Conservation (phyloP, 768 basidiomycete species). For the Termitomyces eurrhizus region DNA sequence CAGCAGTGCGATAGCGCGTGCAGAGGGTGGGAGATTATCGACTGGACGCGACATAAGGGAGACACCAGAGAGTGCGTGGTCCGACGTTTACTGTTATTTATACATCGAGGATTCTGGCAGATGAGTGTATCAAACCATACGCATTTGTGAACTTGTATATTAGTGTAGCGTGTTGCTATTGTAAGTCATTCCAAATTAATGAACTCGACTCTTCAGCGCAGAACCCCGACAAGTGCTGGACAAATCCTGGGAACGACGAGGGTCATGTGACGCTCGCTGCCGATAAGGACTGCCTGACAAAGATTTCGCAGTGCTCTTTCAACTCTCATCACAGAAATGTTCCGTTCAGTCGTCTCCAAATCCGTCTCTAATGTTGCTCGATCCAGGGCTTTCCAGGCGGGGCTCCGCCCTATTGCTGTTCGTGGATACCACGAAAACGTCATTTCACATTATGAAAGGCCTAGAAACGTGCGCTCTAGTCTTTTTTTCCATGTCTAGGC, state of each 20-base stretch:
- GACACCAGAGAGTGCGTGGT: not conserved
- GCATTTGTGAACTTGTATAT: not conserved
- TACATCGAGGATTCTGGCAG: not conserved
- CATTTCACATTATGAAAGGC: conserved; percentile 95
- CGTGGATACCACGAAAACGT: conserved; percentile 95
- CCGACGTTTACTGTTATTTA: conserved; percentile 1
- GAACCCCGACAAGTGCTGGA: not conserved
- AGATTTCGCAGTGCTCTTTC: conserved; percentile 14
- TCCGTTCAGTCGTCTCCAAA: conserved; percentile 57
- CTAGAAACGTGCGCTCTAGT: conserved; percentile 78
- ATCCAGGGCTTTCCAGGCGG: conserved; percentile 33
- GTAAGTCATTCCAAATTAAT: not conserved
- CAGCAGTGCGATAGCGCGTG: conserved; percentile 77
- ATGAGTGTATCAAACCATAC: no score
- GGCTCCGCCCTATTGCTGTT: conserved; percentile 47
- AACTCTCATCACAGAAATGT: conserved; percentile 53
- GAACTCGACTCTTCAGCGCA: not conserved
- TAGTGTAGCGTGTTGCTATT: not conserved
- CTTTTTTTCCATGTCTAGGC: conserved; percentile 30
- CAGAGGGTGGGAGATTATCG: conserved; percentile 80
- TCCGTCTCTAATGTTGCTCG: conserved; percentile 46
- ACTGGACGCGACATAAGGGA: conserved; percentile 41
- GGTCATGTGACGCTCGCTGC: not conserved
- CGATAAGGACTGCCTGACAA: conserved; percentile 13
- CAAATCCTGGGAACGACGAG: no score